phyloP scores from a whole-genome alignment of 768 basidiomycete genomes.

The Kondoa subrosea region DNA sequence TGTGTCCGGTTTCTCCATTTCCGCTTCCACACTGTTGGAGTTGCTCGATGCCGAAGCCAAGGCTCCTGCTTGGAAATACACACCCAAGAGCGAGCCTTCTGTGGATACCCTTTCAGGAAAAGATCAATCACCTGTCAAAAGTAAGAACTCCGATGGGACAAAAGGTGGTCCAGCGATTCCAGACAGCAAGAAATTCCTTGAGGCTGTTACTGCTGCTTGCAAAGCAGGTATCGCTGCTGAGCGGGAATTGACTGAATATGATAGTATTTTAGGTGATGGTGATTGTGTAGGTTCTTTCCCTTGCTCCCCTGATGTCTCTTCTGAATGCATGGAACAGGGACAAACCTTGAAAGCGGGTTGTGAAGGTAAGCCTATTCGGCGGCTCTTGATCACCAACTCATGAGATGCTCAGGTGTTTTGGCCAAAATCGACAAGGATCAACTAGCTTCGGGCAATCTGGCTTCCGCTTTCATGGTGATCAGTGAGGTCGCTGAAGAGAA shows the following conservation, averaged over 20 bases:
- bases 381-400: no score
- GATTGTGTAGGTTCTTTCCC: background rate
- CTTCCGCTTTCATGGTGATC: background rate
- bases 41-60: slow-evolving; percentile 30
- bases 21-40: slow-evolving; percentile 30
- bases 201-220: slow-evolving; percentile 45
- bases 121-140: background rate
- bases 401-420: no score
- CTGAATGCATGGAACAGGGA: background rate
- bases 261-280: slow-evolving; percentile 33
- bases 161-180: background rate
- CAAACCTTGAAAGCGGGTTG: background rate
- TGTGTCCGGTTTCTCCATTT: slow-evolving; percentile 23
- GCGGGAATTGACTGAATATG: slow-evolving; percentile 77
- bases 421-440: background rate
- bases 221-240: slow-evolving; percentile 56
- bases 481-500: background rate
- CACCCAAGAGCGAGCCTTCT: slow-evolving; percentile 10
- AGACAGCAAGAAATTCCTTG: slow-evolving; percentile 42
- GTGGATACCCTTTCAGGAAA: slow-evolving; percentile 7
- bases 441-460: background rate
- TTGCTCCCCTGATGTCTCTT: background rate
- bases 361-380: no score
- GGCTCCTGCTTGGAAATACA: slow-evolving; percentile 27
- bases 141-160: background rate